A percentile compares a stretch with the other conserved stretches of the same genome.
Conservation (phyloP, 176 grass and related monocot species). For the bread wheat (Triticum aestivum) region IWGSC_CS_RefSeq_v2.1 NC_057813.1:45740125-45740624, state of each 20-base stretch:
- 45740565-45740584: not conserved
- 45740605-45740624: not conserved
- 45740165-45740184: too few relatives aligned
- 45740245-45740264: too few relatives aligned
- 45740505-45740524: not conserved
- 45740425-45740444: not conserved
- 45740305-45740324: not conserved
- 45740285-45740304: not conserved
- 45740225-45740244: not conserved
- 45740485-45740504: not conserved
- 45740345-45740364: not conserved
- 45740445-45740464: not conserved
- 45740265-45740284: not conserved
- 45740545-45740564: rapidly evolving
- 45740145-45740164: not conserved
- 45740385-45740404: not conserved
- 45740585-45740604: not conserved
- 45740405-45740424: not conserved
- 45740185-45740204: not conserved
- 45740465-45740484: not conserved
- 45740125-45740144: not conserved
- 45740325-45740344: not conserved
- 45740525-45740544: not conserved
- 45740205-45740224: not conserved
- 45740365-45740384: not conserved